Conservation (phyloP, 225 moss, liverwort and hornwort species). For the Marchantia polymorpha region DNA sequence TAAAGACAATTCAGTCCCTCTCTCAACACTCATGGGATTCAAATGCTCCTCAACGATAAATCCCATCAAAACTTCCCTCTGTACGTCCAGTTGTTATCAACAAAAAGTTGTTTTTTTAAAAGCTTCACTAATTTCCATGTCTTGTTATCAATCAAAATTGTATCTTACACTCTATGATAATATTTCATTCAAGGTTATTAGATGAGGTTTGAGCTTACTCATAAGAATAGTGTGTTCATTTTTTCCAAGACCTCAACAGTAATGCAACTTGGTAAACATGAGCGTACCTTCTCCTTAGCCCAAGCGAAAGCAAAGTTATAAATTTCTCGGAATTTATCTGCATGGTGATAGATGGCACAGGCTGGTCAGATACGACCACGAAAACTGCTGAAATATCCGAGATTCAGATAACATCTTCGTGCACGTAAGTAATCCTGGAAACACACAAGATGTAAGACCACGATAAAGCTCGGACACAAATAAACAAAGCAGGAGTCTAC, state of each 20-base stretch:
- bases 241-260: background rate
- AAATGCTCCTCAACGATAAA: too few relatives aligned
- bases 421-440: background rate
- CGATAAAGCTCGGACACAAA: background rate
- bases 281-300: slow-evolving; percentile 84
- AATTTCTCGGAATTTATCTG: slow-evolving; percentile 92
- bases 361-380: background rate
- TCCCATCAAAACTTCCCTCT: too few relatives aligned
- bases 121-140: too few relatives aligned
- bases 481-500: background rate
- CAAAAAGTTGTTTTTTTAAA: too few relatives aligned
- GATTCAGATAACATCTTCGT: background rate
- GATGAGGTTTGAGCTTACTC: too few relatives aligned
- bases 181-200: too few relatives aligned
- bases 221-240: too few relatives aligned
- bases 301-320: slow-evolving; percentile 89
- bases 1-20: background rate
- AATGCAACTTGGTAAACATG: background rate
- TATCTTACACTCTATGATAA: too few relatives aligned
- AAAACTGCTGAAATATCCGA: background rate
- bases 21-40: too few relatives aligned
- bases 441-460: background rate
- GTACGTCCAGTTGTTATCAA: too few relatives aligned
- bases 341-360: slow-evolving; percentile 7
- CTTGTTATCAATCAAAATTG: too few relatives aligned